phyloP scores from a whole-genome alignment of 75 land plant genomes.

The Cryptomeria japonica region DNA sequence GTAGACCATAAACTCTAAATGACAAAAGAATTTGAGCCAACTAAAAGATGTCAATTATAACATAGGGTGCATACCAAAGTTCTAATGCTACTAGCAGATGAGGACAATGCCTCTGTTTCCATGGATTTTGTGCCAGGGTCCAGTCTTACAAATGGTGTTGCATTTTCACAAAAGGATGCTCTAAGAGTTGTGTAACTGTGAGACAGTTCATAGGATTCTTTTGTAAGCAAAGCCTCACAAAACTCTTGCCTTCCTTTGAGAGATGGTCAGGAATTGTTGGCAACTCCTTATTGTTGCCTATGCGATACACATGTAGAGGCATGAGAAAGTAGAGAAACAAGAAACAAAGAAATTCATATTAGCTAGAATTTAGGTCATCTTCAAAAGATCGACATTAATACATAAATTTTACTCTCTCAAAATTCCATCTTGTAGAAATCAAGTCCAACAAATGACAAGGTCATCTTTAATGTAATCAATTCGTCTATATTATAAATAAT shows the following conservation, averaged over 20 bases:
- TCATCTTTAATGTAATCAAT: too few species aligned
- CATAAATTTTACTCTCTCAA: too few species aligned
- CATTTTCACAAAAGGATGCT: constrained; percentile 79
- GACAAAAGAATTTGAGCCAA: background rate
- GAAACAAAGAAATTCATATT: background rate
- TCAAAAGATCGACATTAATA: too few species aligned
- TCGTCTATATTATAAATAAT: too few species aligned
- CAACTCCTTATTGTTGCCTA: constrained; percentile 80
- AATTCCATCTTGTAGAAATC: too few species aligned
- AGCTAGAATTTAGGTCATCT: background rate
- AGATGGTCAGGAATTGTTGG: constrained; percentile 84
- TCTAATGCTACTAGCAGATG: constrained; percentile 31
- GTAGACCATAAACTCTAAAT: background rate
- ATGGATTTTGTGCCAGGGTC: constrained; percentile 24
- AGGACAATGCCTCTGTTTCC: constrained; percentile 46
- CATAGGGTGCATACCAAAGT: constrained; percentile 32
- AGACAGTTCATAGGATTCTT: constrained; percentile 74
- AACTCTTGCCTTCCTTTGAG: constrained; percentile 68
- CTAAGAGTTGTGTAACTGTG: constrained; percentile 66
- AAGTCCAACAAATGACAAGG: too few species aligned
- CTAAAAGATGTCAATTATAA: background rate
- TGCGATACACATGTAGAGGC: background rate
- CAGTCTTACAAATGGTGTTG: constrained; percentile 29
- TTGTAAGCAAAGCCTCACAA: constrained; percentile 73
- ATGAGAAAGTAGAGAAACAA: background rate